These are phyloP conservation scores for Chrysanthemum lavandulifolium DNA, from an alignment of 129 eudicot species.

Conservation along the genomic window DNA sequence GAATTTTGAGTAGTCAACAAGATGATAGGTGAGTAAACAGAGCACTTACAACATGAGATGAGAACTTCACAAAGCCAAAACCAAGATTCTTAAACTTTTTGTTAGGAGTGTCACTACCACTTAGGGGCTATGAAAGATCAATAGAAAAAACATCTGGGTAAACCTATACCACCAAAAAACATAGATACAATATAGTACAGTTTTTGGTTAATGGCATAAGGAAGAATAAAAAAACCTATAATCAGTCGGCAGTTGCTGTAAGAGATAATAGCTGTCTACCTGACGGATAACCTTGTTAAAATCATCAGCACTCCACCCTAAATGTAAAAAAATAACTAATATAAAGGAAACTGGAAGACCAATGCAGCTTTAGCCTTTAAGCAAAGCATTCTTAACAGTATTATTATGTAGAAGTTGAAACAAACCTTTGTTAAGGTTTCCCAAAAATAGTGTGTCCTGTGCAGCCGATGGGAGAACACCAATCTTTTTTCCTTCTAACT, in stretches of 20 bases:
- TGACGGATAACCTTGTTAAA: constrained; percentile 59
- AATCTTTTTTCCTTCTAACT: constrained; percentile 91
- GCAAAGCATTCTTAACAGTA: constrained; percentile 17
- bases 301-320: constrained; percentile 84
- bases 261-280: constrained; percentile 39
- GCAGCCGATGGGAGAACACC: constrained; percentile 85
- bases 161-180: constrained; percentile 44
- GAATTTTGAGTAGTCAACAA: constrained; percentile 14
- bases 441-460: constrained; percentile 77
- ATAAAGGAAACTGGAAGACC: constrained; percentile 13
- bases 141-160: constrained; percentile 76
- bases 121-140: constrained; percentile 53
- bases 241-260: neutral
- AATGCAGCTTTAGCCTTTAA: constrained; percentile 5
- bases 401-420: neutral
- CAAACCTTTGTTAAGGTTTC: constrained; percentile 89
- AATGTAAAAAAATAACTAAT: constrained; percentile 20
- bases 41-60: constrained; percentile 83
- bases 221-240: neutral
- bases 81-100: constrained; percentile 78
- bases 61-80: constrained; percentile 77
- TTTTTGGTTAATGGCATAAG: neutral
- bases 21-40: constrained; percentile 9
- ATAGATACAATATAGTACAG: neutral
- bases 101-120: constrained; percentile 42